Evolutionary conservation across 495 filamentous ascomycete species (phyloP), one percentile per base, ranked within the genome.

Genomic region (Penicillium samsonianum): DNA sequence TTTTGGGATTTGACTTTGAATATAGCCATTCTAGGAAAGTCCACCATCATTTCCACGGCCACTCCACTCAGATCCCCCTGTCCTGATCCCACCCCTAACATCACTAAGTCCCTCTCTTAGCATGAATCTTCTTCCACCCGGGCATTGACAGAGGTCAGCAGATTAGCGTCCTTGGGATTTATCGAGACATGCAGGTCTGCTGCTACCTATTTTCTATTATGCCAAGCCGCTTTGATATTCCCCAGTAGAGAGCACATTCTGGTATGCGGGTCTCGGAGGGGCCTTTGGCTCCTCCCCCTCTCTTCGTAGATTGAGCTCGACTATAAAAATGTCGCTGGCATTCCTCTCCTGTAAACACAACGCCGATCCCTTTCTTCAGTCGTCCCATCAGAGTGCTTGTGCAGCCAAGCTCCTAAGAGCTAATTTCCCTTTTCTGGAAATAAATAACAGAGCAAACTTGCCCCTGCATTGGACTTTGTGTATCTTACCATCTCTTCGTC

Each of bases 271-370:
- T 43, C 59, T 46, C 28, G 40, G 57, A 49, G 41, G 40, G 51
- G 28, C 52, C 50, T 55, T 42, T 58, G 35, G 19, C 30, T 40
- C 31, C 37, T 17, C 52, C 57, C 46, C 59, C 55, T 59, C 41
- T 62, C 43, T 41, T 50, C 45, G 33, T 53, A 61, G 62, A 56
- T 65, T 64, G 59, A 53, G 53, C 47, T 70, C 57, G 49, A 65
- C 56, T 68, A 67, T 69, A 63, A 67, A 72, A 72, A 62, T 64
- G 61, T 65, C 57, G 53, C 60, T 67, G 60, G 50, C 64, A 74
- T 76, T 72, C 73, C 43, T 55, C 28, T 26, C 4, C 61, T 35
- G 59, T 65, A 63, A 67, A 62, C 71, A 76, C 53, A 57, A 50
- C 46, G 62, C 30, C 57, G 62, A 67, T 72, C 71, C 57, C 47